Evolutionary conservation across 1,284 basidiomycete species (phyloP), one percentile per base, ranked within the genome.

Genomic region (Pseudozyma sp.): DNA sequence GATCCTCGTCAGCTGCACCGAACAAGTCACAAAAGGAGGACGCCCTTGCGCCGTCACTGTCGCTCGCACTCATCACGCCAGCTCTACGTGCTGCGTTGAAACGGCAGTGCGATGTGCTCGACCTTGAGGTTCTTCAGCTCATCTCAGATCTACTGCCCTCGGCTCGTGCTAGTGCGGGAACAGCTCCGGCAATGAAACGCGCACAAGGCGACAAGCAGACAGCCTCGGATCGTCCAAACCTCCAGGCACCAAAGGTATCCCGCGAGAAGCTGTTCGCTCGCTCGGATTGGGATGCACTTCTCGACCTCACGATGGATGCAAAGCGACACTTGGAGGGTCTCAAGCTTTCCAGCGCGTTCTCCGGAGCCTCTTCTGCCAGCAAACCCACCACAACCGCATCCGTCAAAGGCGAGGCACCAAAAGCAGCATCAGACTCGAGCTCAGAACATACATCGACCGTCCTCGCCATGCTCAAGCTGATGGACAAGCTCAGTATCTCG

Each of bases 211-310:
- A 62, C n/a, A 65, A 55, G 48, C 58, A 50, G 39, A 4, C 18
- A 31, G 25, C 25, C 25, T 31, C 25, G 12, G 31, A 21, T 16
- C 34, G 5, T 34, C 40, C 14, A 52, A 62, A 16, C 59, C 52
- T 10, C 13, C 38, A 6, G 44, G 35, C 38, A 16, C 66, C 16
- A 38, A 58, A 51, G 45, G 35, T 47, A 10, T 1, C 50, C 19
- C 50, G 53, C 10, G 57, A 67, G 13, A 50, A 52, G 48, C 25
- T 36, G 7, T 64, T 73, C 19, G 50, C 61, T 11, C 63, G 56
- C 13, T 67, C 62, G 34, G 83, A 84, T 53, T 85, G 82, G 82
- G 78, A 83, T 21, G 60, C 77, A 1, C 65, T 85, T 0, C 69
- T 79, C 19, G 81, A 82, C 18, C 75, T 84, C 21, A 72, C 76